Evolutionary conservation across 2,329 filamentous ascomycete genomes (phyloP), one percentile per base, ranked within the genome.

Genomic region (Exserohilum rostratum): DNA sequence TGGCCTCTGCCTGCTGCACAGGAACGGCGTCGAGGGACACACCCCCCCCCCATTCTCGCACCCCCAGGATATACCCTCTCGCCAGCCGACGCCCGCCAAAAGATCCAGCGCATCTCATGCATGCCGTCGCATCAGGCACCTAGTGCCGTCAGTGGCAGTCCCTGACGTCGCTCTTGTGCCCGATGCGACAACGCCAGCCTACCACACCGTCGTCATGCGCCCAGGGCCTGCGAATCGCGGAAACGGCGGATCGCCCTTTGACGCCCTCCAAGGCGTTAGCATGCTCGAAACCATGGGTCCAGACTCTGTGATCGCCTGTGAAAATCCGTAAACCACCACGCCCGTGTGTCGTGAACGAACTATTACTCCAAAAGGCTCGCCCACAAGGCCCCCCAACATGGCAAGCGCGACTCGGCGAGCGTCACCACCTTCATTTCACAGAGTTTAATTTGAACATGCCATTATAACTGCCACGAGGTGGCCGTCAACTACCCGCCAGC

Each of bases 91-190:
- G 43, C 43, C 53, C 52, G 54, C 50, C 52, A 27, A 20, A 53
- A 60, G 57, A 47, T 42, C 46, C 55, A 61, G 51, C 62, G 57
- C 55, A 39, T 50, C 51, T 55, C 33, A 61, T 71, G 68, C 68
- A 61, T 45, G 47, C 48, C 44, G 38, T 62, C 60, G 47, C 58
- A 59, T 67, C 46, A 29, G 62, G 66, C 48, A 37, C 31, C 22
- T 30, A 46, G 46, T 64, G 57, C 60, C 52, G 61, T 68, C 64
- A 66, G 60, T 59, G 61, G 60, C 60, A 65, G 55, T 45, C 45
- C 42, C 54, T 49, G 52, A 48, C 55, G 58, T 58, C 54, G 56
- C 30, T 38, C 50, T 53, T 53, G 46, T 58, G 46, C 59, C 59
- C 50, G 22, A 55, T 47, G 29, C 52, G 57, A 57, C 62, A 38